Evolutionary conservation across 164 flowering plant genomes (phyloP), one percentile per base, ranked within the genome.

Genomic region (Nymphaea thermarum): DNA sequence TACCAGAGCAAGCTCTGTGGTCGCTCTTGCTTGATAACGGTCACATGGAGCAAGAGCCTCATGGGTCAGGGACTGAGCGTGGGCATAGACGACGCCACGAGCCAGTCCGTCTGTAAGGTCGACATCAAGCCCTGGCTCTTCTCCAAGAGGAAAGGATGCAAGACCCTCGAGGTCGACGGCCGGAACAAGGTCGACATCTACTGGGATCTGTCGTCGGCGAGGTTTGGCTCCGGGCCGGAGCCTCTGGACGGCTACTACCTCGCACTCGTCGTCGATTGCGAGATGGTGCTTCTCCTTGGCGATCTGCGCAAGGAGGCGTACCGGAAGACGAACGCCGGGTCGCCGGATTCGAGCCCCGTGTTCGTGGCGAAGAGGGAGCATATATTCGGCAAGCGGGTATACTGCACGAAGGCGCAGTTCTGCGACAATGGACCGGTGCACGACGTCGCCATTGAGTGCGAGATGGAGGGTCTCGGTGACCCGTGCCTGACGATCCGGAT

Each of bases 131-230:
- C 83, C 3, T 80, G 81, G 76, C 44, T 78, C 45, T 82, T 82
- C 64, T 80, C 83, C 44, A 82, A 78, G 71, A 76, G 73, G 62
- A 80, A 78, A 70, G 85, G 85, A 60, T 78, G 65, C 61, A 80
- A 75, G 64, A 69, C 60, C 55, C 60, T 80, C 16, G 71, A 68
- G 7, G 73, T 66, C 57, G 15, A 51, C 57, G 76, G 71, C 18
- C 71, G 67, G 3, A 71, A 69, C 59, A 70, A 47, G 66, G 67
- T 82, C n/a, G 77, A 80, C 62, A 67, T 82, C 45, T 72, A 69
- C 65, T 82, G 85, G 85, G 85, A 82, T 64, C 72, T 82, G 42
- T 73, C 81, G 2, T 67, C 73, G 10, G 82, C 85, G 2, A 80
- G 74, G 67, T 80, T 80, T 43, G 83, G 81, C 4, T 64, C 80